These are phyloP conservation scores for Chaetomium sp. DNA, from an alignment of 2,329 filamentous ascomycete genomes.

Conservation along the genomic window DNA sequence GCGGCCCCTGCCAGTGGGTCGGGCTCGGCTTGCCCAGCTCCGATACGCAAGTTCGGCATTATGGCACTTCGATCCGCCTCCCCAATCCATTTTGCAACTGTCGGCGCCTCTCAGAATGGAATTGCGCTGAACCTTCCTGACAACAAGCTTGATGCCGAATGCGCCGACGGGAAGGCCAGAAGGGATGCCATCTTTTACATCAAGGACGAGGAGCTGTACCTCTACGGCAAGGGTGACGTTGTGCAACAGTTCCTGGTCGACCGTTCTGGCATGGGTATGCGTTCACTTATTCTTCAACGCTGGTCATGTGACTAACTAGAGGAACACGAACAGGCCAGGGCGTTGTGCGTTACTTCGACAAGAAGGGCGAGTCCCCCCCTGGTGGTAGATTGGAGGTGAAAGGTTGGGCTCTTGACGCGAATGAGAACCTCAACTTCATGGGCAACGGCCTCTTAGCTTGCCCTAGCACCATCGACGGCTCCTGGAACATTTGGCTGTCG, in stretches of 20 bases:
- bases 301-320: neutral
- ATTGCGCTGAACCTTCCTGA: slow-evolving; percentile 48
- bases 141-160: slow-evolving; percentile 50
- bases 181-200: slow-evolving; percentile 55
- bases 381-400: slow-evolving; percentile 49
- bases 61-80: slow-evolving; percentile 54
- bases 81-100: slow-evolving; percentile 49
- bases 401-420: slow-evolving; percentile 50
- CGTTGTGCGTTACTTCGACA: slow-evolving; percentile 54
- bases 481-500: slow-evolving; percentile 47
- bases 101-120: slow-evolving; percentile 49
- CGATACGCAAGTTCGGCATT: slow-evolving; percentile 48
- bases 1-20: slow-evolving; percentile 38
- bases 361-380: slow-evolving; percentile 42
- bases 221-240: slow-evolving; percentile 48
- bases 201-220: slow-evolving; percentile 48
- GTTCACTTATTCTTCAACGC: neutral
- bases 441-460: slow-evolving; percentile 54
- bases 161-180: slow-evolving; percentile 44
- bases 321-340: slow-evolving; percentile 47
- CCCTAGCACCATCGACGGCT: slow-evolving; percentile 44
- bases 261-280: slow-evolving; percentile 55
- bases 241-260: slow-evolving; percentile 57
- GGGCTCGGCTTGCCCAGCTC: slow-evolving; percentile 36
- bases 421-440: slow-evolving; percentile 50